Conservation (phyloP, 768 basidiomycete species). For the Auriscalpium microsporum region DNA sequence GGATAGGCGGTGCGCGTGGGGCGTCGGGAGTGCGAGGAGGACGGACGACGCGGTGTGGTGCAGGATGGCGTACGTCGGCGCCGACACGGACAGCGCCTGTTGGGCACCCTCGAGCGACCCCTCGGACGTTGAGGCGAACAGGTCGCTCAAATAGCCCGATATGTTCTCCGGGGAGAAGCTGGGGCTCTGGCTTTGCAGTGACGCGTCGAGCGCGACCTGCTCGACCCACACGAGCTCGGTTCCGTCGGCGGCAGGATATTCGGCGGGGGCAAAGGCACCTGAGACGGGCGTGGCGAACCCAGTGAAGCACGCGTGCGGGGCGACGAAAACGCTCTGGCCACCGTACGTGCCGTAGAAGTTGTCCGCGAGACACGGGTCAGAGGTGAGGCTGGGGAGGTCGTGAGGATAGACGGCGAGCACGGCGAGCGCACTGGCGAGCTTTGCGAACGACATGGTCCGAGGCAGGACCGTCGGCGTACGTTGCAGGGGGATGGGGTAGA, state of each 20-base stretch:
- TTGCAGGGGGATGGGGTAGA: no score
- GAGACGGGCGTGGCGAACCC: not conserved
- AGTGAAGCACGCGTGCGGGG: slow-evolving; percentile 34
- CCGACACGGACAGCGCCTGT: not conserved
- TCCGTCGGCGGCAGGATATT: slow-evolving; percentile 33
- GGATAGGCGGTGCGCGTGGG: slow-evolving; percentile 41
- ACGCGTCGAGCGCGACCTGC: slow-evolving; percentile 41
- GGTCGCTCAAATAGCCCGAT: slow-evolving; percentile 2
- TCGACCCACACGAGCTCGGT: slow-evolving; percentile 24
- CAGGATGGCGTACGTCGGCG: slow-evolving; percentile 29
- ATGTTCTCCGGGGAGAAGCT: slow-evolving; percentile 4
- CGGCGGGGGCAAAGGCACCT: slow-evolving; percentile 1
- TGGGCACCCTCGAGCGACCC: not conserved
- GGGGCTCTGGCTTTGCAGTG: slow-evolving; percentile 12
- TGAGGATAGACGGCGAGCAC: slow-evolving; percentile 38
- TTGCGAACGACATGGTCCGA: slow-evolving; percentile 6
- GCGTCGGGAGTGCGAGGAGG: slow-evolving; percentile 39
- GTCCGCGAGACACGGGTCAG: slow-evolving; percentile 36
- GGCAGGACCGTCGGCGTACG: no score
- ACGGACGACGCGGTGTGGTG: slow-evolving; percentile 36
- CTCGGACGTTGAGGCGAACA: slow-evolving; percentile 9
- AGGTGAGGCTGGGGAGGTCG: slow-evolving; percentile 28
- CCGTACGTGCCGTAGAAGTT: slow-evolving; percentile 52
- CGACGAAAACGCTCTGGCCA: slow-evolving; percentile 41
- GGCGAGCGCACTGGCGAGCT: slow-evolving; percentile 8